Percentiles rank a stretch among this genome's conserved stretches.
phyloP scores from a whole-genome alignment of 371 early-diverging fungal species.

The Circinella minor region DNA sequence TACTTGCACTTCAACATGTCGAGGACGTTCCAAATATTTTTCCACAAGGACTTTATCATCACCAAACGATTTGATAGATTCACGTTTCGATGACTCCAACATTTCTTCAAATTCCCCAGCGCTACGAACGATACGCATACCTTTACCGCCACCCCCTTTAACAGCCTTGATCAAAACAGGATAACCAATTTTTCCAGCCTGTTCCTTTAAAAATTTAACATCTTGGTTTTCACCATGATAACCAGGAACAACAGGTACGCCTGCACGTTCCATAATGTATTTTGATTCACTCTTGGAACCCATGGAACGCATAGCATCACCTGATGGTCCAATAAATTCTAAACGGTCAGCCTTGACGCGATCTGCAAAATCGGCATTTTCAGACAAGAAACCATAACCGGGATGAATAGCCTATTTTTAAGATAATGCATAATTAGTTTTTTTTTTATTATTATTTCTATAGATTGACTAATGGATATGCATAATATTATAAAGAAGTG shows the following conservation, averaged over 20 bases:
- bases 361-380: conserved; percentile 91
- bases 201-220: conserved; percentile 69
- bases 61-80: conserved; percentile 90
- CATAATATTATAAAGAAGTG: too few relatives aligned
- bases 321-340: conserved; percentile 94
- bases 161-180: conserved; percentile 97
- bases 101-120: conserved; percentile 84
- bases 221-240: conserved; percentile 94
- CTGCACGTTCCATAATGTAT: conserved; percentile 87
- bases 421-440: not conserved
- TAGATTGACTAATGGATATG: too few relatives aligned
- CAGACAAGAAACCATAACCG: conserved; percentile 96
- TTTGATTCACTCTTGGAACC: conserved; percentile 96
- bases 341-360: conserved; percentile 67
- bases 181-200: conserved; percentile 86
- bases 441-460: not conserved
- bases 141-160: conserved; percentile 95
- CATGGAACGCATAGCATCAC: conserved; percentile 91
- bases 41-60: conserved; percentile 93
- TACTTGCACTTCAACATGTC: conserved; percentile 97
- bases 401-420: conserved; percentile 85
- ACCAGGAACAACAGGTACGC: conserved; percentile 93
- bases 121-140: conserved; percentile 87
- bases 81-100: conserved; percentile 84
- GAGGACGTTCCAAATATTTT: conserved; percentile 84